A percentile compares a stretch with the other conserved stretches of the same genome.
These are phyloP conservation scores for Phialophora macrospora DNA, from an alignment of 2,329 filamentous ascomycete species.

Conservation along the genomic window DNA sequence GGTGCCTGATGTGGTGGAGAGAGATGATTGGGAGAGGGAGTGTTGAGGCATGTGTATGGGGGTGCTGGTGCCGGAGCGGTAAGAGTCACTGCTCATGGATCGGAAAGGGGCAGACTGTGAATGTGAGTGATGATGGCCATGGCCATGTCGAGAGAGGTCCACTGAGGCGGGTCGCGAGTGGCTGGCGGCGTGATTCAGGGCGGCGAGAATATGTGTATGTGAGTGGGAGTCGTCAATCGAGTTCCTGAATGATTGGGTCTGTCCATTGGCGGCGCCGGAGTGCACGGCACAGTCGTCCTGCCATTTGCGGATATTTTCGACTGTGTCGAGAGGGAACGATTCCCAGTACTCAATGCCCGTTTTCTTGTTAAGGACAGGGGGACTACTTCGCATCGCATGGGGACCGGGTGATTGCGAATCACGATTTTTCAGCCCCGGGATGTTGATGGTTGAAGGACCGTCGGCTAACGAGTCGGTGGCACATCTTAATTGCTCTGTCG, in stretches of 20 bases:
- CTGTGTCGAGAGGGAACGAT: conserved; percentile 45
- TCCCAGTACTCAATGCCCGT: conserved; percentile 48
- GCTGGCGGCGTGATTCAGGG: conserved; percentile 7
- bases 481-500: conserved; percentile 43
- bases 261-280: conserved; percentile 14
- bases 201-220: conserved; percentile 10
- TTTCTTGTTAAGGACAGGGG: conserved; percentile 40
- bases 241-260: conserved; percentile 17
- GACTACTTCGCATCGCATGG: conserved; percentile 29
- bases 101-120: conserved; percentile 24
- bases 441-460: conserved; percentile 7
- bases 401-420: conserved; percentile 34
- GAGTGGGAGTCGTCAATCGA: conserved; percentile 21
- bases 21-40: conserved; percentile 15
- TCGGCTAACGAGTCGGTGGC: conserved; percentile 35
- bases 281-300: conserved; percentile 42
- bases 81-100: conserved; percentile 30
- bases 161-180: conserved; percentile 31
- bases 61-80: conserved; percentile 30
- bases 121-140: conserved; percentile 9
- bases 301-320: conserved; percentile 46
- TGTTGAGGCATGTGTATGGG: conserved; percentile 26
- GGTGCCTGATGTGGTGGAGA: conserved; percentile 10
- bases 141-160: conserved; percentile 23
- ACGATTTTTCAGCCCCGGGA: conserved; percentile 22